Evolutionary conservation across 139 green algal species (phyloP).

Genomic region (Raphidocelis subcapitata): DNA sequence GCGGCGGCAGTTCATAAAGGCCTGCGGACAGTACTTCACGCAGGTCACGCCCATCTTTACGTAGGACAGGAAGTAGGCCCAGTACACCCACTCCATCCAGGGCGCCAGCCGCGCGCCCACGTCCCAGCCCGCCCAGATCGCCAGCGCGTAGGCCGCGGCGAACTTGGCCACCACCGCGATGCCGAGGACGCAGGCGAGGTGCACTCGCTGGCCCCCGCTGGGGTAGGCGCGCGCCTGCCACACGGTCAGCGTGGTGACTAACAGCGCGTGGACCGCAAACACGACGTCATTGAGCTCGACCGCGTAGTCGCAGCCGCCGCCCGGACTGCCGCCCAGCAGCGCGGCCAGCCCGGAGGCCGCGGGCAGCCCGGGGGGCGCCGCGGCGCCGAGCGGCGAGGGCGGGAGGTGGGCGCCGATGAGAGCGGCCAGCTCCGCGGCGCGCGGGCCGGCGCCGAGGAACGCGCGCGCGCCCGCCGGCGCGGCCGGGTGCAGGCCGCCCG

Average conservation of each 20-base stretch:
- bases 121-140: too few relatives aligned
- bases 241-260: constrained; percentile 33
- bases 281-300: constrained; percentile 67
- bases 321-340: too few relatives aligned
- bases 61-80: constrained; percentile 55
- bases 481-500: too few relatives aligned
- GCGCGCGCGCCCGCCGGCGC: too few relatives aligned
- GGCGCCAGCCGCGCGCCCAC: not conserved
- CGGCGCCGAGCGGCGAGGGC: too few relatives aligned
- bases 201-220: constrained; percentile 30
- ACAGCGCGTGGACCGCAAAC: constrained; percentile 54
- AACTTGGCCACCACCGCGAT: not conserved
- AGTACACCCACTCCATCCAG: constrained; percentile 35
- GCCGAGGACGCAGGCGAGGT: not conserved
- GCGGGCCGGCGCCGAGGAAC: too few relatives aligned
- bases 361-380: too few relatives aligned
- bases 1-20: constrained; percentile 44
- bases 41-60: constrained; percentile 52
- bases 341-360: too few relatives aligned
- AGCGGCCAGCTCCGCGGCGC: too few relatives aligned
- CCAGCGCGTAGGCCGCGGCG: not conserved
- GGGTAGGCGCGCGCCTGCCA: constrained; percentile 49
- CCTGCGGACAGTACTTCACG: constrained; percentile 61
- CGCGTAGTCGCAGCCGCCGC: too few relatives aligned
- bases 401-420: too few relatives aligned